A percentile compares a stretch with the other conserved stretches of the same genome.
These are phyloP conservation scores for Coemansia sp. DNA, from an alignment of 192 early-diverging fungal species.

Conservation along the genomic window DNA sequence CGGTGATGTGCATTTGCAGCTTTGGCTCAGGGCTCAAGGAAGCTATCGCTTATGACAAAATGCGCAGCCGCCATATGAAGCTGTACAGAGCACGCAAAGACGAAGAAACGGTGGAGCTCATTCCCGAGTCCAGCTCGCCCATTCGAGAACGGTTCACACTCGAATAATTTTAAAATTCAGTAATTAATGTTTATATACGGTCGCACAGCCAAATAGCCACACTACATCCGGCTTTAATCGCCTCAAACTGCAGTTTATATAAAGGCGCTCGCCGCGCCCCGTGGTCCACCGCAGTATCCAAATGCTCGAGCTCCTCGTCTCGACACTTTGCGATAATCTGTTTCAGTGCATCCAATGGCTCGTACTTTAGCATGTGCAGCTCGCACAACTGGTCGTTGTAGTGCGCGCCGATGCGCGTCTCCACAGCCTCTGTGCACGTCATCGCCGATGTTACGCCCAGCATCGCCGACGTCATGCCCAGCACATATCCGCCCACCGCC, in stretches of 20 bases:
- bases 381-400: constrained; percentile 96
- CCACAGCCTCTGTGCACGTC: constrained; percentile 99
- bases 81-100: constrained; percentile 21
- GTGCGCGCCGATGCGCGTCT: constrained; percentile 93
- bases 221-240: constrained; percentile 86
- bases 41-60: constrained; percentile 44
- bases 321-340: constrained; percentile 81
- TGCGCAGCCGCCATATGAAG: constrained; percentile 28
- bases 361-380: constrained; percentile 66
- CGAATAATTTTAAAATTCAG: constrained; percentile 10
- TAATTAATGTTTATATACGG: constrained; percentile 58
- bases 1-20: constrained; percentile 34
- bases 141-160: constrained; percentile 33
- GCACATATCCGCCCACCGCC: constrained; percentile 79
- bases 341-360: constrained; percentile 59
- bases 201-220: constrained; percentile 90
- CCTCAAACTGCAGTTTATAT: constrained; percentile 67
- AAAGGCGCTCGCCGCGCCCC: constrained; percentile 83
- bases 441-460: constrained; percentile 95
- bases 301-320: constrained; percentile 95
- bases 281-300: constrained; percentile 84
- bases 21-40: constrained; percentile 52
- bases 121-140: constrained; percentile 5
- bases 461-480: constrained; percentile 84
- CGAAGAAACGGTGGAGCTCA: constrained; percentile 14